These are phyloP conservation scores for Daldinia decipiens DNA, from an alignment of 495 filamentous ascomycete genomes.

Conservation along the genomic window DNA sequence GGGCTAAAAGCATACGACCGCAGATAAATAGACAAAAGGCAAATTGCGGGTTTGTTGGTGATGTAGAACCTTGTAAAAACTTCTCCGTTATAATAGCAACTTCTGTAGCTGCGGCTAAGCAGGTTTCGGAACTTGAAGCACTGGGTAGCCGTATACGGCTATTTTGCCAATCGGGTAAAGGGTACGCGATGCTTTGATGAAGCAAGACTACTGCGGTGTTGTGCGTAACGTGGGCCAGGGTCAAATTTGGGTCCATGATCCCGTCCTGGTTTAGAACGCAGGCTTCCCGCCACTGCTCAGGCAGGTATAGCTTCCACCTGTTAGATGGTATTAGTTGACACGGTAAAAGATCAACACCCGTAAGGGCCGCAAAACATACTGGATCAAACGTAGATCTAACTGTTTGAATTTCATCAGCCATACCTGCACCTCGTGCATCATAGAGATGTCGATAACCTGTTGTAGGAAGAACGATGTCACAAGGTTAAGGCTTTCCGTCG, in stretches of 20 bases:
- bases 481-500: constrained; percentile 16
- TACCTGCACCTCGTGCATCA: constrained; percentile 48
- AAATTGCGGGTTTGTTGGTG: constrained; percentile 51
- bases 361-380: neutral
- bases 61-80: constrained; percentile 48
- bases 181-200: constrained; percentile 59
- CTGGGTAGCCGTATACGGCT: constrained; percentile 50
- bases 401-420: constrained; percentile 59
- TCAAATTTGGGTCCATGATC: neutral
- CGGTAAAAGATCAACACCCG: neutral
- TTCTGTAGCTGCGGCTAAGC: constrained; percentile 54
- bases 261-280: neutral
- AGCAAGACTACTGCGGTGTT: constrained; percentile 59
- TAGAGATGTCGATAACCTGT: constrained; percentile 49
- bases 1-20: constrained; percentile 22
- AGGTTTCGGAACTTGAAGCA: constrained; percentile 55
- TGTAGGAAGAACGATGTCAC: constrained; percentile 56
- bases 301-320: neutral
- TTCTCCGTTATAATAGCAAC: constrained; percentile 52
- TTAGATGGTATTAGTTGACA: neutral
- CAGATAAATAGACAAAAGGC: constrained; percentile 56
- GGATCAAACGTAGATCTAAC: neutral
- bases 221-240: constrained; percentile 58
- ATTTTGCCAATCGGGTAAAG: constrained; percentile 50
- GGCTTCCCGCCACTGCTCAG: neutral